Evolutionary conservation across 2,329 filamentous ascomycete genomes (phyloP).

Genomic region (Tolypocladium endophyticum): DNA sequence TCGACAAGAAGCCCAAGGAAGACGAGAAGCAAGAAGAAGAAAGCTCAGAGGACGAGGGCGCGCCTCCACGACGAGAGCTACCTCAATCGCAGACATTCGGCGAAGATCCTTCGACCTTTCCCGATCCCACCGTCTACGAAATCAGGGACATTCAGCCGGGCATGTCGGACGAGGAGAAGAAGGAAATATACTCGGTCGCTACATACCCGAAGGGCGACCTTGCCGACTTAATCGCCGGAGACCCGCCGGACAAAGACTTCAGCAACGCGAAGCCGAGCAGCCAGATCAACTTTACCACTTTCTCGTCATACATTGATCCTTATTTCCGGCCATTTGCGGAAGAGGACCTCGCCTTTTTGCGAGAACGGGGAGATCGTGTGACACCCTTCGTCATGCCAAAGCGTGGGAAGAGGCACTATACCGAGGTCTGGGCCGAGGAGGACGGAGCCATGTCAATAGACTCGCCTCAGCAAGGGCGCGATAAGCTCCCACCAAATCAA

Average conservation of each 20-base stretch:
- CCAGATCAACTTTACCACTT: constrained; percentile 89
- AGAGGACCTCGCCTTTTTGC: constrained; percentile 86
- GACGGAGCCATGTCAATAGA: constrained; percentile 73
- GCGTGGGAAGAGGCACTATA: constrained; percentile 76
- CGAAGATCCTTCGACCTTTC: constrained; percentile 81
- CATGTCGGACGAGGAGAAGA: constrained; percentile 79
- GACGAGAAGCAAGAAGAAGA: constrained; percentile 29
- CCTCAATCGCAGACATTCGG: constrained; percentile 85
- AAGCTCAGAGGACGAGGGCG: constrained; percentile 48
- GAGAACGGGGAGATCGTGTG: constrained; percentile 78
- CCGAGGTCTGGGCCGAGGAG: constrained; percentile 88
- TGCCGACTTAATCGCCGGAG: constrained; percentile 74
- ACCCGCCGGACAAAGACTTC: constrained; percentile 89
- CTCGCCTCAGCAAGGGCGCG: constrained; percentile 46
- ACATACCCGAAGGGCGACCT: constrained; percentile 74
- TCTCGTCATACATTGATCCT: constrained; percentile 84
- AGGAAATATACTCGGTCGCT: constrained; percentile 78
- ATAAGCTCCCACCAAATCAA: constrained; percentile 68
- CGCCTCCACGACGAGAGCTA: constrained; percentile 50
- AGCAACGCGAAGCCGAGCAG: constrained; percentile 87
- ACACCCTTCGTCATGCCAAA: constrained; percentile 79
- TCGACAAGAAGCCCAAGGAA: constrained; percentile 41
- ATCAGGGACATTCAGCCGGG: constrained; percentile 64
- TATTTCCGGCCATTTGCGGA: constrained; percentile 85
- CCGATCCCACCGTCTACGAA: constrained; percentile 88